Evolutionary conservation across 129 eudicot species (phyloP).

Genomic region (Centaurea solstitialis): DNA sequence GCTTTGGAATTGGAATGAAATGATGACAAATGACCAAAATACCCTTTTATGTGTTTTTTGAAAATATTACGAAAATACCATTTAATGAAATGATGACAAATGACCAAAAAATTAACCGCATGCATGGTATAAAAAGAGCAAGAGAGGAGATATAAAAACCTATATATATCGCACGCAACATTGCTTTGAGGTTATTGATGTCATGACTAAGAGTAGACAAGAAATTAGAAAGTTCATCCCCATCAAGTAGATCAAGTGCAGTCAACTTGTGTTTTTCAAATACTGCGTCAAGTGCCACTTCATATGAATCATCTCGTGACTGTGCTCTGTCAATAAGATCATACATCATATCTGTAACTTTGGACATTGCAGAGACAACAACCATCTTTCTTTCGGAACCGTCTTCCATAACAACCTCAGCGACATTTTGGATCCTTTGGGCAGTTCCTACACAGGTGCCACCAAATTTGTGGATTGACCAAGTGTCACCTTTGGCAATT

Average conservation of each 20-base stretch:
- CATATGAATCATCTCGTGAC: conserved; percentile 72
- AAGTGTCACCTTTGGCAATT: conserved; percentile 74
- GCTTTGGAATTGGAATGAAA: too few relatives aligned
- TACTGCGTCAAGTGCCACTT: conserved; percentile 79
- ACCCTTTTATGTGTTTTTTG: too few relatives aligned
- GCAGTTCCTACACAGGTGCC: conserved; percentile 98
- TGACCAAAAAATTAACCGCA: background rate
- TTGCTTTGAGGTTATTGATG: conserved; percentile 77
- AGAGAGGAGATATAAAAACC: conserved; percentile 42
- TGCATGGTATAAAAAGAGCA: background rate
- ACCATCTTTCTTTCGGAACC: conserved; percentile 81
- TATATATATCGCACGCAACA: conserved; percentile 92
- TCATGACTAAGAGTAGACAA: conserved; percentile 61
- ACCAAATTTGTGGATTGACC: conserved; percentile 98
- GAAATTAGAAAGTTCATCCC: conserved; percentile 71
- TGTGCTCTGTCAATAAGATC: conserved; percentile 86
- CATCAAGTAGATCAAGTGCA: conserved; percentile 81
- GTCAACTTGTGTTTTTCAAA: conserved; percentile 80
- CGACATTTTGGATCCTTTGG: conserved; percentile 82
- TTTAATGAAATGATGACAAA: too few relatives aligned
- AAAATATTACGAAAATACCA: too few relatives aligned
- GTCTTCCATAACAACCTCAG: conserved; percentile 65
- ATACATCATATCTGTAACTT: conserved; percentile 99
- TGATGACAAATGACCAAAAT: too few relatives aligned
- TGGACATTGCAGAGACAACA: conserved; percentile 98